Conservation (phyloP, 2,329 filamentous ascomycete species). For the Beauveria scarabaeidicola region DNA sequence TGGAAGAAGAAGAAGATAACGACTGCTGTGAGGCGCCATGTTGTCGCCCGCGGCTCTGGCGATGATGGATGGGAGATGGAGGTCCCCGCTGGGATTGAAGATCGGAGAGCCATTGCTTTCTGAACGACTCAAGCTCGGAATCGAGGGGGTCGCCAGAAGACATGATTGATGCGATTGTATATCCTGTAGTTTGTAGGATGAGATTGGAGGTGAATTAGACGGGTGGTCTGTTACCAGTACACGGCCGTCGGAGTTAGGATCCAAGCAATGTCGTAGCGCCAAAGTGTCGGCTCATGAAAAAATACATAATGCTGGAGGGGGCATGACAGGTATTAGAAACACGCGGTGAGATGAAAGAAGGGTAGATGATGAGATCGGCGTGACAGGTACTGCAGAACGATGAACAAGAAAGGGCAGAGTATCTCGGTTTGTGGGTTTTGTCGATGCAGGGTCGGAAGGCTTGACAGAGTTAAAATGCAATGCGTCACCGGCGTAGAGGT, state of each 20-base stretch:
- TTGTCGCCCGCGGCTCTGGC: not conserved
- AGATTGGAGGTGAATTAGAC: not conserved
- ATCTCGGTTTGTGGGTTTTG: constrained; percentile 2
- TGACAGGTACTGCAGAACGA: not conserved
- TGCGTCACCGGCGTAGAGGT: constrained; percentile 5
- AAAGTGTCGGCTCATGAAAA: not conserved
- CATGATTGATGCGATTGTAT: constrained; percentile 10
- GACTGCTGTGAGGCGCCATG: not conserved
- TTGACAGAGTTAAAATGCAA: not conserved
- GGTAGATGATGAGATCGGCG: not conserved
- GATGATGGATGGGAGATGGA: not conserved
- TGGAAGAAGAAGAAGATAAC: not conserved
- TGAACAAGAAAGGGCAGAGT: not conserved
- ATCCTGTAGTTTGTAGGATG: not conserved
- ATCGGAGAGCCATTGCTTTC: constrained; percentile 78
- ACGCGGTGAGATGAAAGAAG: not conserved
- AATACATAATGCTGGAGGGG: not conserved
- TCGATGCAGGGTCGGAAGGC: not conserved
- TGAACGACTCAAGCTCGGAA: constrained; percentile 76
- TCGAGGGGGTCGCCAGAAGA: constrained; percentile 28
- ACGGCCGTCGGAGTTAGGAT: not conserved
- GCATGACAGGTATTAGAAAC: not conserved
- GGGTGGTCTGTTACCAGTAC: not conserved
- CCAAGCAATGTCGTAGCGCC: not conserved
- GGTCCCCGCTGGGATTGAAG: constrained; percentile 38